Evolutionary conservation across 345 rosid genomes (phyloP).

Genomic region (Arabis hirsuta): DNA sequence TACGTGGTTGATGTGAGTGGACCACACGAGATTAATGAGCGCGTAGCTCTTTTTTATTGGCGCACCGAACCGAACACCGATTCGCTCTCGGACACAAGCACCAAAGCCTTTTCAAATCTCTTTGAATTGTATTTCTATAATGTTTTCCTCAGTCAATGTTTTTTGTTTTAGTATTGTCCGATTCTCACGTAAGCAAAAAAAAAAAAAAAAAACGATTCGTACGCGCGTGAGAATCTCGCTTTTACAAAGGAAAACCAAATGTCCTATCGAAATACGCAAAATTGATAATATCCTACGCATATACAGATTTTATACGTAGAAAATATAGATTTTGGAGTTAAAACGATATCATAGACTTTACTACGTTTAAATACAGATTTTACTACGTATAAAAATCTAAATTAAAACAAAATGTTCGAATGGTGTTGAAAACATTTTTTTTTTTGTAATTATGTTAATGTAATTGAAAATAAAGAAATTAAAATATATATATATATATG

Average conservation of each 20-base stretch:
- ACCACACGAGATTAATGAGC: not conserved
- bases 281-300: not conserved
- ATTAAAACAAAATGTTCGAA: no score
- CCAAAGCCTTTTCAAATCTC: not conserved
- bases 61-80: conserved; percentile 11
- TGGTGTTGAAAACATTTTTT: no score
- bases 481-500: no score
- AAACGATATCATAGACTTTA: no score
- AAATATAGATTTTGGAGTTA: not conserved
- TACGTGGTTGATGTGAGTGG: conserved; percentile 4
- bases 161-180: not conserved
- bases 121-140: not conserved
- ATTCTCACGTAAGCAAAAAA: conserved; percentile 8
- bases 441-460: no score
- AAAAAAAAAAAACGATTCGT: not conserved
- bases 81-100: conserved; percentile 30
- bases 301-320: conserved; percentile 1
- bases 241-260: not conserved
- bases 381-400: no score
- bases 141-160: not conserved
- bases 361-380: no score
- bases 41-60: conserved; percentile 12
- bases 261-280: not conserved
- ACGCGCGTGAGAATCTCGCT: conserved; percentile 7
- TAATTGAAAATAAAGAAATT: no score